Conservation (phyloP, 2,329 filamentous ascomycete genomes). For the Beauveria rudraprayagi region DNA sequence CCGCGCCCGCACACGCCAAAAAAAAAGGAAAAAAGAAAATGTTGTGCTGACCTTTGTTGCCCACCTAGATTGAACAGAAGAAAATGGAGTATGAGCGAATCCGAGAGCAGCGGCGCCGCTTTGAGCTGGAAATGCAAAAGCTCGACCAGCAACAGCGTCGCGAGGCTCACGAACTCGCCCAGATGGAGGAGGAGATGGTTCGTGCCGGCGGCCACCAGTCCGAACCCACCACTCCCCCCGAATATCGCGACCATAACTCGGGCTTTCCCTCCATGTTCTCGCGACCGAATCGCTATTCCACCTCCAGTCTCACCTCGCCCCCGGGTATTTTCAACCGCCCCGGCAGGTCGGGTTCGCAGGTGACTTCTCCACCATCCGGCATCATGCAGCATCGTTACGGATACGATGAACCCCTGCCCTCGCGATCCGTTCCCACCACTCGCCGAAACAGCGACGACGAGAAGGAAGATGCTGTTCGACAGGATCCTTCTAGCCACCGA, state of each 20-base stretch:
- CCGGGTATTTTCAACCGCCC: conserved; percentile 67
- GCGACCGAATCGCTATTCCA: conserved; percentile 80
- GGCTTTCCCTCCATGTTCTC: conserved; percentile 75
- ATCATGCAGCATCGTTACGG: conserved; percentile 51
- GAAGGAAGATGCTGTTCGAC: conserved; percentile 65
- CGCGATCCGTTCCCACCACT: conserved; percentile 78
- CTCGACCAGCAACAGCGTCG: conserved; percentile 77
- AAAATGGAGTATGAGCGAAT: conserved; percentile 87
- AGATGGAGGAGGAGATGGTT: conserved; percentile 73
- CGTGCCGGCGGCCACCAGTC: conserved; percentile 68
- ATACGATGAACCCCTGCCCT: conserved; percentile 45
- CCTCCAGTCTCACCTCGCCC: conserved; percentile 77
- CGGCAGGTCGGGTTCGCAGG: conserved; percentile 67
- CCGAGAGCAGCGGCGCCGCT: conserved; percentile 78
- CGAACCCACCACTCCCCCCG: conserved; percentile 92
- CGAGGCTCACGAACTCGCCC: conserved; percentile 75
- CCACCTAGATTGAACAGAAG: conserved; percentile 77
- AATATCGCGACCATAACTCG: conserved; percentile 66
- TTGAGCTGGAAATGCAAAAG: conserved; percentile 87
- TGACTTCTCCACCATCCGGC: conserved; percentile 67
- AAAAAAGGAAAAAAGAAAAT: neutral
- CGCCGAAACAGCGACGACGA: conserved; percentile 88
- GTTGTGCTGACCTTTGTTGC: conserved; percentile 26
- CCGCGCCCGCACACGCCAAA: neutral
- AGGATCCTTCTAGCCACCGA: conserved; percentile 63